Conservation (phyloP, 2,329 filamentous ascomycete species). For the Scedosporium aurantiacum region DNA sequence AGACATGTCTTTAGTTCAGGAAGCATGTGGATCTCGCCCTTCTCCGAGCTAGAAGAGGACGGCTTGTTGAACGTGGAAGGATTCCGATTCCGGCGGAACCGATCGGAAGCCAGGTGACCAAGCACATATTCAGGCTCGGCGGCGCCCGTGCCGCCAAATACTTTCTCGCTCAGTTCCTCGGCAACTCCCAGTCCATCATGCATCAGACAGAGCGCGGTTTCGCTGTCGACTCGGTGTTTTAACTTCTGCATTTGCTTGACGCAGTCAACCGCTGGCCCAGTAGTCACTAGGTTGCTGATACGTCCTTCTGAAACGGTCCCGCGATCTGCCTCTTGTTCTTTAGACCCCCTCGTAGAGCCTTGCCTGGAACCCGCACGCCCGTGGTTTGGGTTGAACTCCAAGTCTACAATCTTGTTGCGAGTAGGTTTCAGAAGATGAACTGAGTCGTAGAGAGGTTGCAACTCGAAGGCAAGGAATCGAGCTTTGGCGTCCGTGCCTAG, state of each 20-base stretch:
- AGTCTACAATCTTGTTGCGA: neutral
- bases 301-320: neutral
- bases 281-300: constrained; percentile 53
- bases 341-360: neutral
- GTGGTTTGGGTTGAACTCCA: neutral
- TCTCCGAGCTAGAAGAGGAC: neutral
- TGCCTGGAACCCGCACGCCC: neutral
- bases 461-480: neutral
- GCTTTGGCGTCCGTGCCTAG: constrained; percentile 1
- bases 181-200: constrained; percentile 75
- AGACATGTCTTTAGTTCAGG: neutral
- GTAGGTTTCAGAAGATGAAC: neutral
- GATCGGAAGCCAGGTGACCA: constrained; percentile 43
- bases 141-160: neutral
- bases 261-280: constrained; percentile 43
- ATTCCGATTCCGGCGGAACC: constrained; percentile 29
- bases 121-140: constrained; percentile 64
- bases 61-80: constrained; percentile 8
- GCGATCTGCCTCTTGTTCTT: neutral
- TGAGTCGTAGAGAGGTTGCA: constrained; percentile 3
- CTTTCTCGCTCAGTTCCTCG: constrained; percentile 56
- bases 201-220: constrained; percentile 64
- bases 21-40: neutral
- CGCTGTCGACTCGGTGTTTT: constrained; percentile 52
- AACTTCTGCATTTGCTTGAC: constrained; percentile 47